These are phyloP conservation scores for Vaucheria bursata DNA, from an alignment of 352 stramenopile species.

Conservation along the genomic window DNA sequence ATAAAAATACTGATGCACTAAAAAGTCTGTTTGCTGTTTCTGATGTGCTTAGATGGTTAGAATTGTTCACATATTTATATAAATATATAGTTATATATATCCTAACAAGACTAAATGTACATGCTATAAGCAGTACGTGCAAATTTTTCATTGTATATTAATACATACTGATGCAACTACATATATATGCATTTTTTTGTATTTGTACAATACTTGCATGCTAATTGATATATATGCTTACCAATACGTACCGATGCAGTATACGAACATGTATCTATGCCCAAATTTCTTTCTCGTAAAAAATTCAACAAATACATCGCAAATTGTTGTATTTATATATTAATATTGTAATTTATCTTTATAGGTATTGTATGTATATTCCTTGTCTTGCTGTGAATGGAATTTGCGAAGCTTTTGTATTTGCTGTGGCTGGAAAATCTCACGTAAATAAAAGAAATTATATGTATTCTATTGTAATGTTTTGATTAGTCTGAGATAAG, in stretches of 20 bases:
- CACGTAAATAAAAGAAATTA: slow-evolving; percentile 16
- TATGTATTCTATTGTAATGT: background rate
- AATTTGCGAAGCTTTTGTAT: slow-evolving; percentile 89
- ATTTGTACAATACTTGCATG: too few species aligned
- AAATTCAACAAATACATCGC: too few species aligned
- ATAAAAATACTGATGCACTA: too few species aligned
- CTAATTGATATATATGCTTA: too few species aligned
- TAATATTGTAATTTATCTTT: background rate
- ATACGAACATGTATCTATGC: too few species aligned
- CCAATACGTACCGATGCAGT: too few species aligned
- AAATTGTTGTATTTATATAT: background rate
- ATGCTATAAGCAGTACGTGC: too few species aligned
- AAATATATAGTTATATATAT: background rate
- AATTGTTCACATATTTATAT: background rate
- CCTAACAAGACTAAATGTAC: background rate
- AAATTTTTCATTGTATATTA: too few species aligned
- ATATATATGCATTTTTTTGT: too few species aligned
- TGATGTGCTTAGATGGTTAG: slow-evolving; percentile 5
- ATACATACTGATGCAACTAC: too few species aligned
- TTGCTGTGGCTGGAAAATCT: slow-evolving; percentile 54
- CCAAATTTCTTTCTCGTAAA: too few species aligned
- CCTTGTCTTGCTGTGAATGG: slow-evolving; percentile 86
- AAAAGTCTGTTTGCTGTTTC: slow-evolving; percentile 3
- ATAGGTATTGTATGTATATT: slow-evolving; percentile 82
- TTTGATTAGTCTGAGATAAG: background rate